Conservation (phyloP, 108 stramenopile genomes). For the Fragilariopsis cylindrus region DNA sequence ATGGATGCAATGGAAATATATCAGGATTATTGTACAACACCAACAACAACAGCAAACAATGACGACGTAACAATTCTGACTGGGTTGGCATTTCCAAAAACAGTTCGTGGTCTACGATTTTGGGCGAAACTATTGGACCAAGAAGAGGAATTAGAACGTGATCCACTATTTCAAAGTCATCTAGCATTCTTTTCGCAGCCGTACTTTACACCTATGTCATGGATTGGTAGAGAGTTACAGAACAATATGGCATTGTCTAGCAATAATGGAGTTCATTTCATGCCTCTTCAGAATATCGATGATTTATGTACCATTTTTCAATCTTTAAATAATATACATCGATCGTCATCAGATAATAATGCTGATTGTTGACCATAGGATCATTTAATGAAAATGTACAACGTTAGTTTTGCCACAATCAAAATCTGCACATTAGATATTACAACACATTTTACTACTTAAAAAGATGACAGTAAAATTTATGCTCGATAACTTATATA, state of each 20-base stretch:
- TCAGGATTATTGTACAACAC: not conserved
- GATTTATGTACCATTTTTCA: constrained; percentile 23
- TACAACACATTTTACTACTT: not conserved
- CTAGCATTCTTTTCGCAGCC: constrained; percentile 42
- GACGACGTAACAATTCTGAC: constrained; percentile 19
- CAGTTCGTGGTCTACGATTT: constrained; percentile 29
- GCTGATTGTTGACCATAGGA: not conserved
- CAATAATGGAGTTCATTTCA: constrained; percentile 44
- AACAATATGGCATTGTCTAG: constrained; percentile 1
- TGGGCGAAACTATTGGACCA: constrained; percentile 39
- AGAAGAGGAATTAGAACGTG: constrained; percentile 26
- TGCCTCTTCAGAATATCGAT: constrained; percentile 41
- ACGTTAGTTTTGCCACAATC: no score
- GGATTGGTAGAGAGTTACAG: constrained; percentile 38
- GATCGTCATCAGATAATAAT: not conserved
- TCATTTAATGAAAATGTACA: no score
- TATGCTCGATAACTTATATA: no score
- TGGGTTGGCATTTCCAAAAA: constrained; percentile 44
- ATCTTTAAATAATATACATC: not conserved
- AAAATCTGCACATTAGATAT: no score
- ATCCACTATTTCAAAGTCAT: constrained; percentile 44
- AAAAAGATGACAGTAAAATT: no score
- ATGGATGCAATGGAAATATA: constrained; percentile 35
- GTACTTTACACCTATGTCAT: constrained; percentile 24
- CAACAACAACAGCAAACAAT: not conserved